phyloP scores from a whole-genome alignment of 257 asterid genomes.

The Rubia yunnanensis region DNA sequence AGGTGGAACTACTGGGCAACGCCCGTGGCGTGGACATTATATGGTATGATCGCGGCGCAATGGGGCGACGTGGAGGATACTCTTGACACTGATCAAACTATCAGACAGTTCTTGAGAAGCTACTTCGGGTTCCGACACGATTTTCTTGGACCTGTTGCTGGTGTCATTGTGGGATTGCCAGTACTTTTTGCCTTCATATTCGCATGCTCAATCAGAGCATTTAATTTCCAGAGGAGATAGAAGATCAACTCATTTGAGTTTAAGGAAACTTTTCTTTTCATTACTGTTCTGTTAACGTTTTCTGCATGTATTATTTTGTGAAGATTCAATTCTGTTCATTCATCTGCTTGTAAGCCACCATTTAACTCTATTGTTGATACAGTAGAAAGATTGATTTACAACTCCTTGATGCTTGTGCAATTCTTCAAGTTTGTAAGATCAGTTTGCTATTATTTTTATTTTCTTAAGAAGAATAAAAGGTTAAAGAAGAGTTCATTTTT shows the following conservation, averaged over 20 bases:
- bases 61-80: constrained; percentile 38
- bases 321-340: background rate
- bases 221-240: constrained; percentile 56
- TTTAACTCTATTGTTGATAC: too few relatives aligned
- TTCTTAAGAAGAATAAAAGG: too few relatives aligned
- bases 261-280: background rate
- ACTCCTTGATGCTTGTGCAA: too few relatives aligned
- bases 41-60: constrained; percentile 53
- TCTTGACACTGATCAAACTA: constrained; percentile 15
- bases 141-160: constrained; percentile 46
- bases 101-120: constrained; percentile 34
- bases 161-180: constrained; percentile 19
- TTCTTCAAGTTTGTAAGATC: too few relatives aligned
- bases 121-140: constrained; percentile 45
- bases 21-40: constrained; percentile 56
- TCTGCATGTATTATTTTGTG: background rate
- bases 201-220: constrained; percentile 32
- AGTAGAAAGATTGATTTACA: too few relatives aligned
- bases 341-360: background rate
- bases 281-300: background rate
- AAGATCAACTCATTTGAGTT: background rate
- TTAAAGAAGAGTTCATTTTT: too few relatives aligned
- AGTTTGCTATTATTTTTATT: too few relatives aligned
- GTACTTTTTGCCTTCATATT: constrained; percentile 38
- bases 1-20: constrained; percentile 77